Conservation (phyloP, 805 yeast species). For the Hanseniaspora mollemarum region DNA sequence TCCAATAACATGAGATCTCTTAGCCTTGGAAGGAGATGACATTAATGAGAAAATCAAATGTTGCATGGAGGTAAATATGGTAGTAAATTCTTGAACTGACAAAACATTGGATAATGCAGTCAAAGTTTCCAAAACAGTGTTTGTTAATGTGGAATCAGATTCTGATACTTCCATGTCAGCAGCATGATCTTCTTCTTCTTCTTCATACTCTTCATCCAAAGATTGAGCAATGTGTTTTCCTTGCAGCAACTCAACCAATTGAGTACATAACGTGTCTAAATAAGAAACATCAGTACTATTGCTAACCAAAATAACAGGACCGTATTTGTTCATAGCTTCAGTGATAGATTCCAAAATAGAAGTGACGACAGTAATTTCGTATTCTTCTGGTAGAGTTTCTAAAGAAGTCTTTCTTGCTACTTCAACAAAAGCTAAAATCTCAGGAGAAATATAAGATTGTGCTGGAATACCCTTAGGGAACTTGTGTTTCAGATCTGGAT, state of each 20-base stretch:
- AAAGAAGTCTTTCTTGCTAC: constrained; percentile 59
- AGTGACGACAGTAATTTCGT: constrained; percentile 70
- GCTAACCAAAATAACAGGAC: constrained; percentile 56
- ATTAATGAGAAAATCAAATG: constrained; percentile 48
- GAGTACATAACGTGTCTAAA: constrained; percentile 59
- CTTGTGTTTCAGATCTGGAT: constrained; percentile 37
- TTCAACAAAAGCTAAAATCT: constrained; percentile 47
- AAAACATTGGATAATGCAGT: constrained; percentile 66
- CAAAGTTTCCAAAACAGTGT: constrained; percentile 75
- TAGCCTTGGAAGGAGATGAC: constrained; percentile 52
- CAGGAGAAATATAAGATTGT: constrained; percentile 47
- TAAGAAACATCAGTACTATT: constrained; percentile 46
- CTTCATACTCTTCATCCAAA: constrained; percentile 56
- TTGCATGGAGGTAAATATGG: constrained; percentile 62
- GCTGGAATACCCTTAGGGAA: constrained; percentile 56
- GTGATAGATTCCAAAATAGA: constrained; percentile 63
- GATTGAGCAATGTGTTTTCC: constrained; percentile 78
- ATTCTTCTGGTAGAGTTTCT: constrained; percentile 59
- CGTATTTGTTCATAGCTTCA: constrained; percentile 57
- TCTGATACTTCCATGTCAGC: constrained; percentile 48
- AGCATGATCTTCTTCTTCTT: constrained; percentile 34
- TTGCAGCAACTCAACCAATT: constrained; percentile 60
- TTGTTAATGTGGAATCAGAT: constrained; percentile 60
- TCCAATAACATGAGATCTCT: constrained; percentile 77
- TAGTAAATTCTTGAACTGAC: constrained; percentile 57